Percentiles rank a stretch among this genome's conserved stretches.
phyloP scores from a whole-genome alignment of 208 protist genomes.

The Trypanosoma vivax region DNA sequence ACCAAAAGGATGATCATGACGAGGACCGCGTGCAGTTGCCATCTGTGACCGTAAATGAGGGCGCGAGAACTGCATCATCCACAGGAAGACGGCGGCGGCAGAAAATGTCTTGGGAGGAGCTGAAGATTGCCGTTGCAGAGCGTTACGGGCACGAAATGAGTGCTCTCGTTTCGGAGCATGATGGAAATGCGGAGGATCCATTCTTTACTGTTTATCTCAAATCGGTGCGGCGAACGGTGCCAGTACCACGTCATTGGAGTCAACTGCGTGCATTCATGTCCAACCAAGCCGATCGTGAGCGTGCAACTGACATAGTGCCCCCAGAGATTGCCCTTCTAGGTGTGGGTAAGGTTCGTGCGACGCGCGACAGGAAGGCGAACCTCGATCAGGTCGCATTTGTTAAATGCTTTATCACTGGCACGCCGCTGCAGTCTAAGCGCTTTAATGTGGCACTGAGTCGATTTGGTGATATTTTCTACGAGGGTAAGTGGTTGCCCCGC shows the following conservation, averaged over 20 bases:
- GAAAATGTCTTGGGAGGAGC: conserved; percentile 52
- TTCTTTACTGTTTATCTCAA: conserved; percentile 95
- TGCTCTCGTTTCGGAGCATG: conserved; percentile 94
- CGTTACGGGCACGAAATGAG: conserved; percentile 29
- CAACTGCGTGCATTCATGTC: conserved; percentile 96
- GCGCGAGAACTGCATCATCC: neutral
- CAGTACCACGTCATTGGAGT: conserved; percentile 98
- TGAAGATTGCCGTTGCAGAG: conserved; percentile 45
- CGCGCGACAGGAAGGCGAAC: conserved; percentile 96
- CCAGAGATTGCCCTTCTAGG: conserved; percentile 89
- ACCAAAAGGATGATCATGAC: conserved; percentile 8
- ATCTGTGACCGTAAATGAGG: conserved; percentile 11
- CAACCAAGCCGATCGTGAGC: conserved; percentile 92
- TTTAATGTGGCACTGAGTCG: conserved; percentile 82
- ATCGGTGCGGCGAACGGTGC: conserved; percentile 80
- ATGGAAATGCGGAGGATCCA: conserved; percentile 95
- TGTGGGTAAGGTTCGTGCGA: conserved; percentile 96
- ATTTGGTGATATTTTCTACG: conserved; percentile 96
- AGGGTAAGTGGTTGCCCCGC: conserved; percentile 95
- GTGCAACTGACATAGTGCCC: conserved; percentile 93
- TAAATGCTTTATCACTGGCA: conserved; percentile 98
- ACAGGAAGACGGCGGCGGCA: conserved; percentile 23
- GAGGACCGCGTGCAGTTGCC: conserved; percentile 24
- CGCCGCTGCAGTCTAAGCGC: conserved; percentile 85
- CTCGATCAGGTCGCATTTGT: conserved; percentile 93